Base-by-base conservation (phyloP, 2,329 filamentous ascomycete genomes). In the Penicillium paneum region DNA sequence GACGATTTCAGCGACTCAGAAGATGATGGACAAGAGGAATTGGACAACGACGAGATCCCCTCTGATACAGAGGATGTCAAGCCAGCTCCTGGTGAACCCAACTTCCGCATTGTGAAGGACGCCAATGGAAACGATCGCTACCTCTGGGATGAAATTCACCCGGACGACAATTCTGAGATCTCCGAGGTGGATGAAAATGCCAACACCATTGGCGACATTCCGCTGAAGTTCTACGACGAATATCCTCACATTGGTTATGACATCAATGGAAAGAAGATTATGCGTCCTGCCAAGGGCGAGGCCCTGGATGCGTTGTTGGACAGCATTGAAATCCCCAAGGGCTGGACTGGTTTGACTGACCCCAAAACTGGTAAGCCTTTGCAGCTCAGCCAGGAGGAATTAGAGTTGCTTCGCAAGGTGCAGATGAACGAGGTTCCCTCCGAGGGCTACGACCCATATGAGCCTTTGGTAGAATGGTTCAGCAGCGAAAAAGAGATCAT, bases 191-290 rank as follows among this genome's bases (percentile, higher is more conserved):
- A 88, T 58, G 88, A 84, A 52, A 84, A 87, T 28, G 81, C 80
- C 48, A 99, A 99, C 76, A 97, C 94, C 0, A 97, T 99, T 66
- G 95, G 94, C 63, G 82, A 97, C 70, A 99, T 99, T 56, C 90
- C 92, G 5, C 78, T 97, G 46, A 88, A 89, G 3, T 97, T 96
- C 76, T 99, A 99, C 78, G 94, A 99, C 72, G 89, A 90, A 34
- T 99, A 97, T 71, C 94, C 94, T 47, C 94, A 99, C 72, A 97
- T 99, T 70, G 94, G 94, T 56, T 99, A 99, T 76, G 90, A 97
- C 67, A 97, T 99, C 78, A 96, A 99, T 73, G 94, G 94, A 73
- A 97, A 95, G 82, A 95, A 90, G 74, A 96, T 99, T 61, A 90
- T 96, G 86, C 88, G 94, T 49, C 94, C 94, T 7, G 94, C 95